Evolutionary conservation across 805 yeast genomes (phyloP).

Genomic region (Barnettozyma californica): DNA sequence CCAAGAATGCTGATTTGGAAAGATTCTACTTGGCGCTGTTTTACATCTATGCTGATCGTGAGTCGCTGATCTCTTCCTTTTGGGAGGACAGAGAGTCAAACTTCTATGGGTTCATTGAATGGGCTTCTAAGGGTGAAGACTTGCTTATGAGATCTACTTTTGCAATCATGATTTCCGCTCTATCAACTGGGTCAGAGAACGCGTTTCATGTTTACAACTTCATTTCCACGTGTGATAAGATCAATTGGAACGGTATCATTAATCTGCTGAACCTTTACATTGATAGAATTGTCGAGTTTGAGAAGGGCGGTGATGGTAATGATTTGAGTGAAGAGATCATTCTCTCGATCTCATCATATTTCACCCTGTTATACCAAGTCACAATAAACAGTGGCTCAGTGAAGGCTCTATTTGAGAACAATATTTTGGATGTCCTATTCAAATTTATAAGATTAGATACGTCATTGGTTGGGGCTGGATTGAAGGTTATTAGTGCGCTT

Average conservation of each 20-base stretch:
- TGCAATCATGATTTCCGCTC: slow-evolving; percentile 70
- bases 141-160: slow-evolving; percentile 80
- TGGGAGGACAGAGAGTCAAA: slow-evolving; percentile 68
- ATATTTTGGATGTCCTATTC: slow-evolving; percentile 35
- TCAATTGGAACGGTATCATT: slow-evolving; percentile 53
- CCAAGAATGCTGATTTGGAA: slow-evolving; percentile 80
- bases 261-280: slow-evolving; percentile 51
- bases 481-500: slow-evolving; percentile 54
- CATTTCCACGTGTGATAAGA: slow-evolving; percentile 31
- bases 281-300: slow-evolving; percentile 34
- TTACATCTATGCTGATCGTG: slow-evolving; percentile 60
- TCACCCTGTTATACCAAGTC: slow-evolving; percentile 57
- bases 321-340: slow-evolving; percentile 79
- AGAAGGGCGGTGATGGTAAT: slow-evolving; percentile 35
- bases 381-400: slow-evolving; percentile 36
- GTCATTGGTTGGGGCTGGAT: slow-evolving; percentile 46
- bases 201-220: slow-evolving; percentile 49
- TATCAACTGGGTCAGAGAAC: slow-evolving; percentile 55
- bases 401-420: slow-evolving; percentile 25
- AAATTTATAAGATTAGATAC: slow-evolving; percentile 41
- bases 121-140: slow-evolving; percentile 83
- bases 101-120: slow-evolving; percentile 73
- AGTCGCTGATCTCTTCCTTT: slow-evolving; percentile 49
- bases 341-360: slow-evolving; percentile 65
- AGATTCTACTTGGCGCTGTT: slow-evolving; percentile 75